These are phyloP conservation scores for Inosperma sp. DNA, from an alignment of 768 basidiomycete genomes.

Conservation along the genomic window DNA sequence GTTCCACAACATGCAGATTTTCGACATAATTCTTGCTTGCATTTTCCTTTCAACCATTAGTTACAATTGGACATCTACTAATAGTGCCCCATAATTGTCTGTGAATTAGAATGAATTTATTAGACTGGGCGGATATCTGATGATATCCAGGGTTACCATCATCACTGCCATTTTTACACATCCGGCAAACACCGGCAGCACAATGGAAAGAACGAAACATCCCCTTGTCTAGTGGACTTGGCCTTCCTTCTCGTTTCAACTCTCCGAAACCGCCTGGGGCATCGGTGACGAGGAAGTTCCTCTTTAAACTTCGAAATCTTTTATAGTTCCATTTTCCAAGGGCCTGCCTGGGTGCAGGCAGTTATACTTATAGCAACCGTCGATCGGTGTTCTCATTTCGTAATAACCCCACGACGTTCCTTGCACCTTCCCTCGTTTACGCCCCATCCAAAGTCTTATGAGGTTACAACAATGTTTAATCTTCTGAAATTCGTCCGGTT, in stretches of 20 bases:
- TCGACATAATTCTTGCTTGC: no score
- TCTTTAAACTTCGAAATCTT: not conserved
- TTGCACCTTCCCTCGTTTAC: slow-evolving; percentile 4
- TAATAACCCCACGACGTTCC: slow-evolving; percentile 17
- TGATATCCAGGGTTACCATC: no score
- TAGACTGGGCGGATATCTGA: no score
- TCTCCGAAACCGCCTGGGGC: slow-evolving; percentile 5
- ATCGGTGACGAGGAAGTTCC: not conserved
- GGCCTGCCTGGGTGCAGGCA: slow-evolving; percentile 6
- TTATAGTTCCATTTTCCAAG: not conserved
- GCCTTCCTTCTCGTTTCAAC: not conserved
- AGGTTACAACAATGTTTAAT: slow-evolving; percentile 41
- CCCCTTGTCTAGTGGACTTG: not conserved
- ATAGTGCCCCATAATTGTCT: no score
- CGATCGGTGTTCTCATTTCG: slow-evolving; percentile 4
- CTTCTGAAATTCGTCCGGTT: slow-evolving; percentile 51
- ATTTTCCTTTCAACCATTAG: no score
- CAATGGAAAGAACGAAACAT: no score
- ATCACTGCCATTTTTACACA: no score
- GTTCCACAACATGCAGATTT: no score
- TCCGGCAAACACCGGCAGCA: no score
- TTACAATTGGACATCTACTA: no score
- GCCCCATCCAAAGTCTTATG: slow-evolving; percentile 12
- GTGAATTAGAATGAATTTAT: no score
- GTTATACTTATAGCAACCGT: not conserved